Conservation (phyloP, 257 asterid species). For the Solanum corneliomulleri region DNA sequence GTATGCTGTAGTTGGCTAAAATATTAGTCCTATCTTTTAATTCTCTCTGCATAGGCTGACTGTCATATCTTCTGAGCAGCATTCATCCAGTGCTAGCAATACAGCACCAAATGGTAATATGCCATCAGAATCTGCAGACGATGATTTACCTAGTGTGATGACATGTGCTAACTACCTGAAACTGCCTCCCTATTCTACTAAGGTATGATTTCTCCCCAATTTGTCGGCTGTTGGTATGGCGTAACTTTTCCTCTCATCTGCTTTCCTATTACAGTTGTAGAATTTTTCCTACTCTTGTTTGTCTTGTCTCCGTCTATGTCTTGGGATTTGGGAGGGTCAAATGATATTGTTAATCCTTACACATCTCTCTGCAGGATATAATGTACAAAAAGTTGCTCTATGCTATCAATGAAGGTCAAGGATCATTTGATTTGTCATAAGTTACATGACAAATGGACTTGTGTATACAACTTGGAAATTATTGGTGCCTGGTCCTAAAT, state of each 20-base stretch:
- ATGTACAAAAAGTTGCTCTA: constrained; percentile 83
- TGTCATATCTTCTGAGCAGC: constrained; percentile 32
- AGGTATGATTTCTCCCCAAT: constrained; percentile 31
- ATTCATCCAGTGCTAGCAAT: constrained; percentile 52
- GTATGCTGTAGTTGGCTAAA: constrained; percentile 16
- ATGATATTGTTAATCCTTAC: background rate
- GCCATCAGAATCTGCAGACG: constrained; percentile 76
- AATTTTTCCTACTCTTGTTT: background rate
- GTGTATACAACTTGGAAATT: constrained; percentile 3
- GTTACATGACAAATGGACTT: constrained; percentile 9
- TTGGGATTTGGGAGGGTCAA: background rate
- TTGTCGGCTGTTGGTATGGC: background rate
- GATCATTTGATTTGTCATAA: constrained; percentile 93
- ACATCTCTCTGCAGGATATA: constrained; percentile 42
- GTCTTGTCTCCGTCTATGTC: background rate
- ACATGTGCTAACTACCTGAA: constrained; percentile 98
- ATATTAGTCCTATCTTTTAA: background rate
- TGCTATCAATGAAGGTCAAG: constrained; percentile 94
- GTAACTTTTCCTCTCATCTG: background rate
- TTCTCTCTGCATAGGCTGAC: background rate
- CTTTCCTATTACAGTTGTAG: background rate
- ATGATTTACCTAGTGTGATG: constrained; percentile 97
- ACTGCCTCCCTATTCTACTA: constrained; percentile 96
- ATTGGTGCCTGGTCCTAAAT: background rate
- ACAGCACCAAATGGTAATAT: constrained; percentile 42